Percentiles rank a stretch among this genome's conserved stretches.
Conservation (phyloP, 106 monocot genomes). For the Narthecium ossifragum region DNA sequence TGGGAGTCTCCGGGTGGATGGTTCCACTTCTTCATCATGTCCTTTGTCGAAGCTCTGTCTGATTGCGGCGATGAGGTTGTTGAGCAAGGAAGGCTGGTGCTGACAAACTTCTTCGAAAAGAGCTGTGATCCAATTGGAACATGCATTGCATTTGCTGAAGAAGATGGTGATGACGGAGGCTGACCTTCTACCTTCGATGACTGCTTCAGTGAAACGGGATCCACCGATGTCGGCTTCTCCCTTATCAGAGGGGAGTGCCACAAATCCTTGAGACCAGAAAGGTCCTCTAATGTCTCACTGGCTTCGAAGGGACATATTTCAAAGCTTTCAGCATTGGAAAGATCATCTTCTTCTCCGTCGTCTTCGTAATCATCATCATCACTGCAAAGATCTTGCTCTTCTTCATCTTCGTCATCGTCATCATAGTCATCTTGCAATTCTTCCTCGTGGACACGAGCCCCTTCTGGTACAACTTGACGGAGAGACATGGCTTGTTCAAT, state of each 20-base stretch:
- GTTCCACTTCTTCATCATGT: slow-evolving; percentile 14
- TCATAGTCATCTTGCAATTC: not conserved
- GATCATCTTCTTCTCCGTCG: not conserved
- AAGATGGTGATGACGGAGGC: not conserved
- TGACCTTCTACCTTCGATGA: not conserved
- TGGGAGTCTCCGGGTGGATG: no score
- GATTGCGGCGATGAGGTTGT: slow-evolving; percentile 8
- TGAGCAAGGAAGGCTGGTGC: slow-evolving; percentile 13
- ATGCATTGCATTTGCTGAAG: no score
- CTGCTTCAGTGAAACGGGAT: slow-evolving; percentile 21
- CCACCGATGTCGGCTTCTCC: slow-evolving; percentile 34
- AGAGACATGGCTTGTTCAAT: not conserved
- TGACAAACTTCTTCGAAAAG: slow-evolving; percentile 6
- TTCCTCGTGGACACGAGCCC: not conserved
- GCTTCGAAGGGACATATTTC: no score
- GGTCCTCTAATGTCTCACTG: no score
- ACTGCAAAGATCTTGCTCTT: not conserved
- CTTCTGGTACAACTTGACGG: not conserved
- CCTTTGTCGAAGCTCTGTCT: not conserved
- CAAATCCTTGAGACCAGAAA: not conserved
- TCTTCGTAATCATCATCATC: not conserved
- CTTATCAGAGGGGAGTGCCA: not conserved
- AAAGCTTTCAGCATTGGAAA: not conserved
- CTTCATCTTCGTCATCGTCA: not conserved
- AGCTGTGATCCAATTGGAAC: slow-evolving; percentile 4